Evolutionary conservation across 2,329 filamentous ascomycete genomes (phyloP), one percentile per base, ranked within the genome.

Genomic region (Aspergillus carbonarius): DNA sequence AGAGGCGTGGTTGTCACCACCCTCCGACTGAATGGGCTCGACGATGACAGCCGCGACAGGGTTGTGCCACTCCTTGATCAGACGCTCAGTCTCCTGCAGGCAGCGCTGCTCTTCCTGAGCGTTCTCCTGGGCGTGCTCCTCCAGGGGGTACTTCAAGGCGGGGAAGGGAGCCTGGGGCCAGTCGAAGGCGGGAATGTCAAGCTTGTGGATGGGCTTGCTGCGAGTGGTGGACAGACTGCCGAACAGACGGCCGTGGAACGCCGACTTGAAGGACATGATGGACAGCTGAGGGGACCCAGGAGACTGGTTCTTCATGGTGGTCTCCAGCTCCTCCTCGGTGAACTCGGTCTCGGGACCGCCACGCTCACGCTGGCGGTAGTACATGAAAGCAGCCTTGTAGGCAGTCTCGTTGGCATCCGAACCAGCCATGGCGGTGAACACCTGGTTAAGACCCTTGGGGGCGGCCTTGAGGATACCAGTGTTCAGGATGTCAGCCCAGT

Each of bases 331-430:
- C 70, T 90, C 86, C 54, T 86, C 78, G 34, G 89, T 90, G 80
- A 96, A 96, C 58, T 93, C 90, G 56, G 88, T 89, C 37, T 88
- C 76, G 47, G 85, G 81, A 7, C 91, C 91, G 65, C 92, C 92
- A 61, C 93, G 90, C 78, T 95, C 86, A 63, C 87, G 83, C 76
- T 92, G 90, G 50, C 90, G 87, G 71, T 89, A 88, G 84, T 89
- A 96, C 88, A 96, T 96, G 80, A 96, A 96, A 51, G 93, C 92
- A 8, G 92, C 92, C 81, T 96, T 96, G 85, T 92, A 96, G 44
- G 93, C 93, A 34, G 91, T 90, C 80, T 96, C 93, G 79, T 96
- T 96, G 77, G 92, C 92, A 71, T 96, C 92, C 18, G 91, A 96
- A 61, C 92, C 92, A 55, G 92, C 86, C 82, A 92, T 89, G 64